Evolutionary conservation across 1,284 basidiomycete genomes (phyloP), one percentile per base, ranked within the genome.

Genomic region (Cryptococcus deneoformans): DNA sequence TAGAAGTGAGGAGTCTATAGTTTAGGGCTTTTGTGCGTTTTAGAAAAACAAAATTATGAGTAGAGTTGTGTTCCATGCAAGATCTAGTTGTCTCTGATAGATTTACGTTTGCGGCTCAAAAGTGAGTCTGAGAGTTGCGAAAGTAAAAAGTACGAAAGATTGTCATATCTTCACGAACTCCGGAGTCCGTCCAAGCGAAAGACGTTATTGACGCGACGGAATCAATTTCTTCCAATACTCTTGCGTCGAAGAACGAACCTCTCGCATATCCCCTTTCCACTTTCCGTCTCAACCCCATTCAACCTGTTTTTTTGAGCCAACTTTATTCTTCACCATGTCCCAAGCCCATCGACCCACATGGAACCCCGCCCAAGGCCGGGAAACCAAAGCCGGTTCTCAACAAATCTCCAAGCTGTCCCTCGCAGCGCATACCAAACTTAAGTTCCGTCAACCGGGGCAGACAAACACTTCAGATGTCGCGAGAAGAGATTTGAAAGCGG

Each of bases 351-450:
- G 77, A 62, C 77, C 77, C 45, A 77, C 75, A 59, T 78, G 77
- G 77, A 73, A 75, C 57, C 78, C 78, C 8, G 73, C 76, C 3
- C 69, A 72, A 61, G 78, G 78, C 24, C 63, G 70, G 46, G 78
- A 79, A 62, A 72, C 72, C 65, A 92, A 91, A 75, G 88, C 87
- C 10, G 90, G 89, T 56, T 92, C 91, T 48, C 85, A 89, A 61
- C 90, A 92, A 73, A 89, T 87, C 78, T 92, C 90, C 12, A 88
- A 89, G 70, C 85, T 89, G 58, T 90, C 94, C 73, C 88, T 95
- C 82, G 90, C 93, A 3, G 83, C 90, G 4, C 90, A 96, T 75
- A 97, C 92, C 1, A 94, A 94, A 78, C 87, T 97, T 63, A 97
- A 97, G 81, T 97, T 96, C 79, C 86, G 93, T 36, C 90, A 93